These are phyloP conservation scores for Lagerstroemia speciosa DNA, from an alignment of 345 rosid species.

Conservation along the genomic window DNA sequence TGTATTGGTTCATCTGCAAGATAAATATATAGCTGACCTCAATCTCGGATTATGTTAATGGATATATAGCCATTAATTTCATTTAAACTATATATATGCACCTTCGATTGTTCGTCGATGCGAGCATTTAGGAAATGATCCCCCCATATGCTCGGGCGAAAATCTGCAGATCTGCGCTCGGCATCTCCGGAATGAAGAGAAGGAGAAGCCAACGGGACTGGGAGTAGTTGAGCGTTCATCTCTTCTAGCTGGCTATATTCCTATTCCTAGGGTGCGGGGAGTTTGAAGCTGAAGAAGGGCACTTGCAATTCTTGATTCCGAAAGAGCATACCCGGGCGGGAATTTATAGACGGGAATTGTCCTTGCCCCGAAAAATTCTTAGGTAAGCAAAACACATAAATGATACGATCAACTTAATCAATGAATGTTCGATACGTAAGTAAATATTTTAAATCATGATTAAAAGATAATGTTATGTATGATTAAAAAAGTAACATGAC, in stretches of 20 bases:
- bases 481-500: too few relatives aligned
- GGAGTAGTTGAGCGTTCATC: neutral
- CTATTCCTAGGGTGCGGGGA: too few relatives aligned
- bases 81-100: neutral
- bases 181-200: neutral
- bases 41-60: neutral
- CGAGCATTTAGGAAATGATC: conserved; percentile 7
- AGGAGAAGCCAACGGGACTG: neutral
- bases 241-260: neutral
- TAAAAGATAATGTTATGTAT: too few relatives aligned
- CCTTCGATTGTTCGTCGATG: neutral
- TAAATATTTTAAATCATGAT: too few relatives aligned
- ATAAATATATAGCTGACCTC: neutral
- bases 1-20: neutral
- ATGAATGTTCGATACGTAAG: too few relatives aligned
- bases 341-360: too few relatives aligned
- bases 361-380: too few relatives aligned
- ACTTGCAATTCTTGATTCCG: too few relatives aligned
- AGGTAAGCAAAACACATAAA: too few relatives aligned
- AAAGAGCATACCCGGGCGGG: too few relatives aligned
- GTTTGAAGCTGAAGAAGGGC: neutral
- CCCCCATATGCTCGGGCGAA: conserved; percentile 6
- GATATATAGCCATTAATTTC: too few relatives aligned
- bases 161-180: conserved; percentile 1
- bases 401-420: too few relatives aligned